These are phyloP conservation scores for Malus hybrid DNA, from an alignment of 331 rosid genomes.

Conservation along the genomic window DNA sequence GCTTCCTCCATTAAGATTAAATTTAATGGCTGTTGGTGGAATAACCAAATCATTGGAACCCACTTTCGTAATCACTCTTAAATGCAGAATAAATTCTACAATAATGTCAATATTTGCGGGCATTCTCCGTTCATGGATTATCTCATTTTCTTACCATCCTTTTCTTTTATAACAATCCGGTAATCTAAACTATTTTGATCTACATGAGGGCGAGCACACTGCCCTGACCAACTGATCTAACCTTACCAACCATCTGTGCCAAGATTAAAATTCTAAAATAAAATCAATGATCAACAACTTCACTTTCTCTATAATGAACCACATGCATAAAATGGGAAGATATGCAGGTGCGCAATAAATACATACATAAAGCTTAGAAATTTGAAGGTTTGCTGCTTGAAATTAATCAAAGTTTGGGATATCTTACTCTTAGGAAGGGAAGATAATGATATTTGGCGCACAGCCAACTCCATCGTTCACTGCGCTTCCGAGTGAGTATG, in stretches of 20 bases:
- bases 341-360: not conserved
- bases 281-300: not conserved
- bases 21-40: conserved; percentile 16
- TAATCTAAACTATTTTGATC: not conserved
- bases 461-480: conserved; percentile 35
- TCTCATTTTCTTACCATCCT: not conserved
- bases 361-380: not conserved
- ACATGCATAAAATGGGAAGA: not conserved
- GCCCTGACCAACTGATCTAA: not conserved
- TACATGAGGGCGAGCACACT: not conserved
- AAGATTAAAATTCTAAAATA: not conserved
- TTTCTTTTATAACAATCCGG: not conserved
- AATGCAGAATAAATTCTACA: conserved; percentile 4
- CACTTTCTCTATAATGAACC: not conserved
- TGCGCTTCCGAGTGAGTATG: not conserved
- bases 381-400: not conserved
- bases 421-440: conserved; percentile 26
- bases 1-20: conserved; percentile 22
- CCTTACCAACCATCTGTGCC: not conserved
- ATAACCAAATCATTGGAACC: conserved; percentile 23
- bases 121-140: not conserved
- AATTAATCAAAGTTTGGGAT: not conserved
- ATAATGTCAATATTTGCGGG: not conserved
- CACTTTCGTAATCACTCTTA: not conserved
- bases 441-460: conserved; percentile 16